Evolutionary conservation across 2,329 filamentous ascomycete species (phyloP).

Genomic region (Metarhizium rileyi): DNA sequence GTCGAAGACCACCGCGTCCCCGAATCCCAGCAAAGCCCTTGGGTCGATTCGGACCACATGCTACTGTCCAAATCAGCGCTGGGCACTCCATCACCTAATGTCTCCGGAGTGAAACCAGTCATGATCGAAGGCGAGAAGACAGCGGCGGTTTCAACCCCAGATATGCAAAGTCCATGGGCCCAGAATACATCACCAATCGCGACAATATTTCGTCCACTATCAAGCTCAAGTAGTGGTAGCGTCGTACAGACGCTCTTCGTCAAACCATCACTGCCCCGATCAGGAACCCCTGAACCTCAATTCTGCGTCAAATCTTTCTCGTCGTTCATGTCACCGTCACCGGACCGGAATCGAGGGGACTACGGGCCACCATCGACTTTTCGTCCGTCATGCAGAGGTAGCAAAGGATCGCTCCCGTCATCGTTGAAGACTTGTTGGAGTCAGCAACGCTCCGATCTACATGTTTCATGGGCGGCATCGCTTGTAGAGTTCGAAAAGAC

Average conservation of each 20-base stretch:
- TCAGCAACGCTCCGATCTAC: neutral
- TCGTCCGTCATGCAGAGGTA: neutral
- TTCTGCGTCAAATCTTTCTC: slow-evolving; percentile 42
- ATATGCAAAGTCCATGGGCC: slow-evolving; percentile 15
- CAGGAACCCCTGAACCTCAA: slow-evolving; percentile 34
- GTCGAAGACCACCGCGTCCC: neutral
- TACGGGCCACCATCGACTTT: neutral
- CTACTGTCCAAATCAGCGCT: neutral
- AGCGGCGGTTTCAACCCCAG: neutral
- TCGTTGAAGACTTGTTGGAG: slow-evolving; percentile 21
- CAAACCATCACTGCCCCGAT: neutral
- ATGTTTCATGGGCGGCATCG: slow-evolving; percentile 5
- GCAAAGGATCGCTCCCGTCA: slow-evolving; percentile 16
- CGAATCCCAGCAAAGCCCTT: slow-evolving; percentile 10
- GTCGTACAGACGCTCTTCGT: neutral
- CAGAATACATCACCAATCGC: neutral
- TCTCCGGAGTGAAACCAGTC: neutral
- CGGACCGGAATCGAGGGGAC: slow-evolving; percentile 20
- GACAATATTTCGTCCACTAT: neutral
- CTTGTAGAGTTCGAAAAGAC: neutral
- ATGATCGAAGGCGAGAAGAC: neutral
- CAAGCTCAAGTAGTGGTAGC: neutral
- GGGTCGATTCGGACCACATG: slow-evolving; percentile 5
- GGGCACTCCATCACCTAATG: neutral
- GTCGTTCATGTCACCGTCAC: slow-evolving; percentile 41